Evolutionary conservation across 352 stramenopile genomes (phyloP).

Genomic region (Phytophthora kernoviae): DNA sequence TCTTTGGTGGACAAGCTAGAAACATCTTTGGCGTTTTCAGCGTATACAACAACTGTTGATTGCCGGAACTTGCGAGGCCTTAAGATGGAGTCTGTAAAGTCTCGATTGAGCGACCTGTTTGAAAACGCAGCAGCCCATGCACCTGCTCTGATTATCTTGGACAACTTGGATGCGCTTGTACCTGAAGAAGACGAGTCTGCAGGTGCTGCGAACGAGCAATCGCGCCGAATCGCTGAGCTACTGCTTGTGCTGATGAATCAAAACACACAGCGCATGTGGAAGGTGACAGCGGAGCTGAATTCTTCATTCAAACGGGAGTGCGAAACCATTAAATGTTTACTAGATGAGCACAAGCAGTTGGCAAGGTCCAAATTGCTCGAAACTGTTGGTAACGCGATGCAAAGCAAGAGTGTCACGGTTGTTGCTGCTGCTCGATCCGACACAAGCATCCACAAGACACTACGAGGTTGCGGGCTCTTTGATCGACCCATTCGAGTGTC

Average conservation of each 20-base stretch:
- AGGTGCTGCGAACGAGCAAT: constrained; percentile 82
- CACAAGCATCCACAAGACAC: constrained; percentile 66
- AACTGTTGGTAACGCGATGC: constrained; percentile 58
- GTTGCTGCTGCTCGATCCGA: constrained; percentile 65
- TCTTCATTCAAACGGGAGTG: constrained; percentile 50
- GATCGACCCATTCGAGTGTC: constrained; percentile 65
- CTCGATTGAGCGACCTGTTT: constrained; percentile 61
- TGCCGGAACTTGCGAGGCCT: constrained; percentile 77
- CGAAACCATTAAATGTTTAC: constrained; percentile 29
- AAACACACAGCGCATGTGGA: constrained; percentile 58
- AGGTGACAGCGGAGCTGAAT: constrained; percentile 63
- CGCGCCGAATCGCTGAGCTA: constrained; percentile 82
- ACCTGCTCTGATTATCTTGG: constrained; percentile 71
- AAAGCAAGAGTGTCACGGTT: constrained; percentile 67
- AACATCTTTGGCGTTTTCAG: constrained; percentile 38
- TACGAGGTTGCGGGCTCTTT: constrained; percentile 72
- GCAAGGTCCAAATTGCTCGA: constrained; percentile 46
- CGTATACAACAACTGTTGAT: constrained; percentile 53
- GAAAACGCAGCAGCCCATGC: constrained; percentile 49
- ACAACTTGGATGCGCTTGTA: constrained; percentile 86
- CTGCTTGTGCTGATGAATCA: constrained; percentile 67
- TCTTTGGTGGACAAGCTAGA: constrained; percentile 48
- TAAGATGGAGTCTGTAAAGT: constrained; percentile 89
- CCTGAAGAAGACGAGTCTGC: constrained; percentile 80
- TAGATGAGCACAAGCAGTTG: constrained; percentile 13